These are phyloP conservation scores for Bacidia gigantensis DNA, from an alignment of 495 filamentous ascomycete genomes.

Conservation along the genomic window DNA sequence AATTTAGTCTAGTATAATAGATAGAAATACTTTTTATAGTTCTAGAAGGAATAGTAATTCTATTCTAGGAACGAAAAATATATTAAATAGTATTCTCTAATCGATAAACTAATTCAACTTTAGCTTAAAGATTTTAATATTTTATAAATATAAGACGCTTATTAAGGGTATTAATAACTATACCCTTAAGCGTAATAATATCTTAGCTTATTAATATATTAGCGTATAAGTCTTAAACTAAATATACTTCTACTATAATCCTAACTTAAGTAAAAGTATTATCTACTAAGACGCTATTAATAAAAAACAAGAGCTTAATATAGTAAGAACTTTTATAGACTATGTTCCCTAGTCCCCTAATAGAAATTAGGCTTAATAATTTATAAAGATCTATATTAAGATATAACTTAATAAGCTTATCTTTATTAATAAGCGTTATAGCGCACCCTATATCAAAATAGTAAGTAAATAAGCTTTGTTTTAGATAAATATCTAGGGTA, in stretches of 20 bases:
- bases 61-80: no score
- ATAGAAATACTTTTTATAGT: not conserved
- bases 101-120: no score
- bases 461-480: not conserved
- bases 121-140: no score
- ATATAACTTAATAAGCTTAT: not conserved
- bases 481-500: not conserved
- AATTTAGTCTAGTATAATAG: no score
- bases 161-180: not conserved
- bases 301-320: not conserved
- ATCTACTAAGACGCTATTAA: not conserved
- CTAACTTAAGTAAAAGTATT: not conserved
- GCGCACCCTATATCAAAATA: not conserved
- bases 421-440: not conserved
- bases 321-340: not conserved
- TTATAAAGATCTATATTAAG: not conserved
- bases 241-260: not conserved
- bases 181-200: not conserved
- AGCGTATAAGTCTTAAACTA: not conserved
- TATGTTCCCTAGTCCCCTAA: not conserved
- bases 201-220: conserved; percentile 1
- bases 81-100: no score
- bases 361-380: not conserved
- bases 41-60: not conserved
- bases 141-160: no score